Evolutionary conservation across 2,329 filamentous ascomycete species (phyloP).

Genomic region (Fusarium proliferatum): DNA sequence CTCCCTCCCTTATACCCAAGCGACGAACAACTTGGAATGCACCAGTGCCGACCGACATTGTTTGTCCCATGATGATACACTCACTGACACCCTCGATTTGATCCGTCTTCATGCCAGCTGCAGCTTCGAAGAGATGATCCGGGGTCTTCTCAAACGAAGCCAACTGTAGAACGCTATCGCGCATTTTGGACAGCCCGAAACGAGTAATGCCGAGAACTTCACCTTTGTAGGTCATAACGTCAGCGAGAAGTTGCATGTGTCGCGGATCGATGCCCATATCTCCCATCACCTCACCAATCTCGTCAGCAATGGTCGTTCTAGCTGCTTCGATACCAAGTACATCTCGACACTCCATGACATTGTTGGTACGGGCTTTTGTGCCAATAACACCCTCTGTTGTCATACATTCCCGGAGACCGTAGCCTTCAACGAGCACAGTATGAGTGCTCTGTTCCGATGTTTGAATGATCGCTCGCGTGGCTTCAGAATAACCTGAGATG

Average conservation of each 20-base stretch:
- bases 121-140: slow-evolving; percentile 95
- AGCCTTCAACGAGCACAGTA: slow-evolving; percentile 90
- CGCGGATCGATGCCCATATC: slow-evolving; percentile 96
- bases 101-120: slow-evolving; percentile 90
- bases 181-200: slow-evolving; percentile 96
- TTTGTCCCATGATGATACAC: slow-evolving; percentile 98
- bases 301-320: slow-evolving; percentile 84
- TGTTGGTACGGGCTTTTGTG: slow-evolving; percentile 79
- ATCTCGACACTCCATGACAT: slow-evolving; percentile 87
- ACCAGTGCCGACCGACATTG: slow-evolving; percentile 89
- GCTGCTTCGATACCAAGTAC: slow-evolving; percentile 97
- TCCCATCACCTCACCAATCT: slow-evolving; percentile 90
- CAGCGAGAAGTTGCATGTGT: slow-evolving; percentile 96
- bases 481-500: slow-evolving; percentile 89
- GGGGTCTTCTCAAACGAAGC: slow-evolving; percentile 98
- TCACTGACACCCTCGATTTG: slow-evolving; percentile 93
- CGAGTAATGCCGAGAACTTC: slow-evolving; percentile 96
- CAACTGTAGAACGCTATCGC: slow-evolving; percentile 91
- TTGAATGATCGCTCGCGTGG: slow-evolving; percentile 88
- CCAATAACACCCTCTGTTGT: slow-evolving; percentile 92
- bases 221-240: slow-evolving; percentile 99
- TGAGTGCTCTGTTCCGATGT: slow-evolving; percentile 76
- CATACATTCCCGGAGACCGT: slow-evolving; percentile 90
- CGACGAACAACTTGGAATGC: slow-evolving; percentile 88
- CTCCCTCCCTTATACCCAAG: slow-evolving; percentile 72